These are phyloP conservation scores for Ceratobasidium sp. DNA, from an alignment of 1,284 basidiomycete species.

Conservation along the genomic window DNA sequence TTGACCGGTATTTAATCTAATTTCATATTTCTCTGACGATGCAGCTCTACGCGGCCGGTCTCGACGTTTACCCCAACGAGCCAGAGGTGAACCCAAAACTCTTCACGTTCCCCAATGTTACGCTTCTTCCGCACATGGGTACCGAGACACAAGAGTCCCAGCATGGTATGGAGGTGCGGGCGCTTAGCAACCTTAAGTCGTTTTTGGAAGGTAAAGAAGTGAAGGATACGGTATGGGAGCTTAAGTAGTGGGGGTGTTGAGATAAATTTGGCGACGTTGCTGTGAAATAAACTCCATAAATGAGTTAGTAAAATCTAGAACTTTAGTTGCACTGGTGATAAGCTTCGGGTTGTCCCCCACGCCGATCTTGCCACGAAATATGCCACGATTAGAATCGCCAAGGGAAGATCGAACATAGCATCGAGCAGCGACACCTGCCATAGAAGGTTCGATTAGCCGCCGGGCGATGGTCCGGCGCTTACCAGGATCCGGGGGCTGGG, in stretches of 20 bases:
- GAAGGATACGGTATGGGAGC: slow-evolving; percentile 75
- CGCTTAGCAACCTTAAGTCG: slow-evolving; percentile 77
- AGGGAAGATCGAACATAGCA: not conserved
- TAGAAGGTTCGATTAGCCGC: not conserved
- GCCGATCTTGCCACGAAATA: not conserved
- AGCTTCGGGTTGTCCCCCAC: no score
- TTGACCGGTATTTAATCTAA: not conserved
- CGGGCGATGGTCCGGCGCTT: slow-evolving; percentile 5
- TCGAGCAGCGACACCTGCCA: not conserved
- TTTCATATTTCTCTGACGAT: slow-evolving; percentile 41
- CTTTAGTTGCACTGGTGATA: no score
- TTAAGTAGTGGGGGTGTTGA: not conserved
- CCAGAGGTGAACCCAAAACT: slow-evolving; percentile 86
- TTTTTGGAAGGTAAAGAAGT: slow-evolving; percentile 74
- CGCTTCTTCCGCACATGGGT: slow-evolving; percentile 90
- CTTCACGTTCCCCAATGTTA: slow-evolving; percentile 82
- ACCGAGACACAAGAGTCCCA: slow-evolving; percentile 87
- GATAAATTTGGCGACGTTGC: no score
- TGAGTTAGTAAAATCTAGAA: no score
- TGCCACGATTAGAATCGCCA: not conserved
- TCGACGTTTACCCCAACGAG: slow-evolving; percentile 93
- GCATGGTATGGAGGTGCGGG: slow-evolving; percentile 84
- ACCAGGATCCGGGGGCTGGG: slow-evolving; percentile 11
- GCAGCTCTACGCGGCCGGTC: slow-evolving; percentile 83
- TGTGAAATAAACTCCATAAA: no score